Percentiles rank a stretch among this genome's conserved stretches.
phyloP scores from a whole-genome alignment of 228 moss, liverwort and hornwort genomes.

The Sphagnum fallax region DNA sequence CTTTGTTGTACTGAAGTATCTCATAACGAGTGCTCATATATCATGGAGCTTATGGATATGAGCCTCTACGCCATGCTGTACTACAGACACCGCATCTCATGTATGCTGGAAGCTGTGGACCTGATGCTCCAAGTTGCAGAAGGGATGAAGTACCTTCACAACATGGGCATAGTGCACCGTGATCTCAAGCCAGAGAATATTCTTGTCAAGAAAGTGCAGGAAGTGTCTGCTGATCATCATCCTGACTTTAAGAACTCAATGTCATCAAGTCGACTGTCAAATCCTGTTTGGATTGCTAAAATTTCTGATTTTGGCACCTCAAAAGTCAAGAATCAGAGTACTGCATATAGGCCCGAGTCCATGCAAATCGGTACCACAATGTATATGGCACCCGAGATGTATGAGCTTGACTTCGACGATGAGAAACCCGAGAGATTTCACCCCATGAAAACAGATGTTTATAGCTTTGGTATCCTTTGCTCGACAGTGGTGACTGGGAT shows the following conservation, averaged over 20 bases:
- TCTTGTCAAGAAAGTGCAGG: background rate
- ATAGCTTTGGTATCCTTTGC: background rate
- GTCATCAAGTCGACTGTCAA: too few relatives aligned
- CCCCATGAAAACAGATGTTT: conserved; percentile 10
- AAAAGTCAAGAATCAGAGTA: conserved; percentile 4
- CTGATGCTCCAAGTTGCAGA: conserved; percentile 28
- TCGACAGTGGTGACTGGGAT: background rate
- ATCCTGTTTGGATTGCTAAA: conserved; percentile 2
- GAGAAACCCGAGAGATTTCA: conserved; percentile 8
- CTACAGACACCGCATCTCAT: background rate
- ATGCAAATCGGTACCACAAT: background rate
- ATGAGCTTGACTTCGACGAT: background rate
- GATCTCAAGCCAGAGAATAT: conserved; percentile 17
- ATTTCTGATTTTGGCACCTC: conserved; percentile 18
- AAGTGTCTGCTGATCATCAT: too few relatives aligned
- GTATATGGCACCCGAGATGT: conserved; percentile 22
- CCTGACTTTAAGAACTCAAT: too few relatives aligned
- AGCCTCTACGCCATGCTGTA: background rate
- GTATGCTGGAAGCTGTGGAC: conserved; percentile 2
- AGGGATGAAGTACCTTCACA: conserved; percentile 16
- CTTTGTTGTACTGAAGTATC: conserved; percentile 1
- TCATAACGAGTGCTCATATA: background rate
- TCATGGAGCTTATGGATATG: conserved; percentile 20
- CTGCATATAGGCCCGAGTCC: conserved; percentile 3
- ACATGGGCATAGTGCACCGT: conserved; percentile 11